Evolutionary conservation across 2,329 filamentous ascomycete species (phyloP), one percentile per base, ranked within the genome.

Genomic region (Fusarium euwallaceae): DNA sequence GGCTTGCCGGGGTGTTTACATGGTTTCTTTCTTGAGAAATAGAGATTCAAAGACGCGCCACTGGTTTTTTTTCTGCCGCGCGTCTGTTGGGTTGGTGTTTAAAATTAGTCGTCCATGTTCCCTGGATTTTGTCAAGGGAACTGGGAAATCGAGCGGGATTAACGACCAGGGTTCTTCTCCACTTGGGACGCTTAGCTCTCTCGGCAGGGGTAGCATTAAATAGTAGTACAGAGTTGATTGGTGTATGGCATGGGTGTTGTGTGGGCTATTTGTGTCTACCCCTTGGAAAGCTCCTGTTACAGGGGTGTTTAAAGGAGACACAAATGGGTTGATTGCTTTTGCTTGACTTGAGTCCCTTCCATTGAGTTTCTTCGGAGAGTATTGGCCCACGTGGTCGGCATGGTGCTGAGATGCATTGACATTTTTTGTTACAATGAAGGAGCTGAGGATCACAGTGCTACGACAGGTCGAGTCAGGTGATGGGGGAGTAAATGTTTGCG

Each of bases 1-100:
- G 71, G 67, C 70, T 73, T 70, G 61, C 63, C 63, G 61, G 53
- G 58, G 27, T 9, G 45, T 6, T 37, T 16, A 51, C 61, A 53
- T 24, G 48, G 45, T 70, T 70, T 66, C 66, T 32, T 32, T 32
- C 32, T 32, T 32, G 32, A 32, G 9, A 32, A 32, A 32, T 12
- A 12, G 32, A 32, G 10, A 11, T 32, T 32, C 32, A 53, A 32
- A 37, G 32, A 39, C 55, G 55, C 55, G 56, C 17, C 27, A 59
- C 20, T 17, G 32, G 55, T 12, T 62, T 32, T 62, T 22, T 32
- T 14, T 22, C 29, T 51, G 60, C 60, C 60, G 60, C 60, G 60
- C 41, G 41, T 62, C 11, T 62, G 60, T 62, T 37, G 11, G 43
- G 60, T 62, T 37, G 11, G 43, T 34, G 29, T 34, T 62, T 51